phyloP scores from a whole-genome alignment of 495 filamentous ascomycete species.

The Aspergillus baeticus region DNA sequence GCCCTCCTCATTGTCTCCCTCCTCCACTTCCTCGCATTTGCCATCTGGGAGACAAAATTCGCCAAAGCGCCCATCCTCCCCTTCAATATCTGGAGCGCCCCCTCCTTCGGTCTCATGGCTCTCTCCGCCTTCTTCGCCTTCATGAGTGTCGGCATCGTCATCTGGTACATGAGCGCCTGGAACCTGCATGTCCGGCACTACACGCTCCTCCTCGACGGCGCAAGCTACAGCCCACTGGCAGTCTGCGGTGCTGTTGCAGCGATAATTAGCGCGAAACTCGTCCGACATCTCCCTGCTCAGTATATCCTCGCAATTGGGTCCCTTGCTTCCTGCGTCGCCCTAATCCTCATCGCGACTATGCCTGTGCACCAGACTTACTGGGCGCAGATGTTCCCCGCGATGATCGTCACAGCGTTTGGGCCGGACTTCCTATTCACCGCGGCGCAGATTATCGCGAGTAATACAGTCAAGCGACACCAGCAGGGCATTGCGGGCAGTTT shows the following conservation, averaged over 20 bases:
- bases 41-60: not conserved
- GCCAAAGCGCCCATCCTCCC: not conserved
- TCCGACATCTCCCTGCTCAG: not conserved
- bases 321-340: not conserved
- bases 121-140: not conserved
- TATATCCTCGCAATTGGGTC: not conserved
- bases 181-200: not conserved
- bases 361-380: not conserved
- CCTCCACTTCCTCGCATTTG: not conserved
- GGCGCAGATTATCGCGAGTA: not conserved
- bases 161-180: not conserved
- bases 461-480: not conserved
- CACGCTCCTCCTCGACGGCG: not conserved
- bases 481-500: not conserved
- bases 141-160: not conserved
- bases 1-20: not conserved
- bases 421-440: not conserved
- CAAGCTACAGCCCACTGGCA: not conserved
- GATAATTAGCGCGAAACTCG: not conserved
- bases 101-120: not conserved
- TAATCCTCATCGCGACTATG: not conserved
- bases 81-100: not conserved
- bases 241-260: not conserved
- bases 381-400: not conserved
- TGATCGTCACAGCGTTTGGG: not conserved